Percentiles rank a stretch among this genome's conserved stretches.
Conservation (phyloP, 2,329 filamentous ascomycete species). For the Lasiodiplodia hormozganensis region DNA sequence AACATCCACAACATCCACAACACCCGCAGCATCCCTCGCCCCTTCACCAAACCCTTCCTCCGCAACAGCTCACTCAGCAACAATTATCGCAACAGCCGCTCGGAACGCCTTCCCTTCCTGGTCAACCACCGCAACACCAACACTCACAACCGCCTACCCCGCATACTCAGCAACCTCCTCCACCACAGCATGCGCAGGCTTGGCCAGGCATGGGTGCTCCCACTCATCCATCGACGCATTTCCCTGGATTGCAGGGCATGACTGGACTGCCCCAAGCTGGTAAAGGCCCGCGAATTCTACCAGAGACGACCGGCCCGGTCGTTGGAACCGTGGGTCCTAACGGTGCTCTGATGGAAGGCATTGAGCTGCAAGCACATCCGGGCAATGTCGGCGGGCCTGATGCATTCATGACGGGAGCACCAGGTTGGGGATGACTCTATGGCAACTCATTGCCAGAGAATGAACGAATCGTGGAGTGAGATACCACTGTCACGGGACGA, state of each 20-base stretch:
- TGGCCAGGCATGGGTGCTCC: slow-evolving; percentile 23
- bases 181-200: slow-evolving; percentile 11
- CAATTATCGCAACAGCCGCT: slow-evolving; percentile 25
- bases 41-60: slow-evolving; percentile 22
- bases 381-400: slow-evolving; percentile 5
- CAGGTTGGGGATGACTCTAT: slow-evolving; percentile 24
- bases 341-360: slow-evolving; percentile 24
- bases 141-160: slow-evolving; percentile 26
- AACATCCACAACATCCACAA: slow-evolving; percentile 1
- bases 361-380: slow-evolving; percentile 21
- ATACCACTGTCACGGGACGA: background rate
- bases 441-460: background rate
- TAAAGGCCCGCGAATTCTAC: slow-evolving; percentile 21
- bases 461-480: background rate
- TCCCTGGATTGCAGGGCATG: slow-evolving; percentile 21
- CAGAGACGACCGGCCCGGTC: slow-evolving; percentile 12
- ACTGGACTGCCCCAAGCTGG: slow-evolving; percentile 5
- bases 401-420: slow-evolving; percentile 20
- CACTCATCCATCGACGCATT: slow-evolving; percentile 17
- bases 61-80: slow-evolving; percentile 24
- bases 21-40: slow-evolving; percentile 19
- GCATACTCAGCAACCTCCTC: slow-evolving; percentile 10
- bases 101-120: slow-evolving; percentile 19
- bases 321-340: slow-evolving; percentile 11
- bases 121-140: slow-evolving; percentile 16